These are phyloP conservation scores for Globisporangium spinosum DNA, from an alignment of 352 stramenopile genomes.

Conservation along the genomic window DNA sequence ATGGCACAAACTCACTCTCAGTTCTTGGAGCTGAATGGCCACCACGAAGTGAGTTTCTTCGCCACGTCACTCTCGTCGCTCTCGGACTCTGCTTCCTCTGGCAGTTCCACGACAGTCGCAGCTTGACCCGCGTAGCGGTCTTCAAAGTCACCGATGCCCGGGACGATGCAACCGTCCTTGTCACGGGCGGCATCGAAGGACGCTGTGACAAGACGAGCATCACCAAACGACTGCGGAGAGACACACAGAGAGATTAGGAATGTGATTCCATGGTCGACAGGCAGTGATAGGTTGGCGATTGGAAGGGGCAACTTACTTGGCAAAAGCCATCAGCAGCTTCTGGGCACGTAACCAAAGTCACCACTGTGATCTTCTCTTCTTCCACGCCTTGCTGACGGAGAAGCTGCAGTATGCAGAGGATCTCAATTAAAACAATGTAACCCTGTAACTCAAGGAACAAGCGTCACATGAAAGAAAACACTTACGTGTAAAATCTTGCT, in stretches of 20 bases:
- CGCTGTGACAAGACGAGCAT: slow-evolving; percentile 73
- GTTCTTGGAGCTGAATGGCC: slow-evolving; percentile 24
- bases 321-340: slow-evolving; percentile 79
- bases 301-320: slow-evolving; percentile 30
- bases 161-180: slow-evolving; percentile 57
- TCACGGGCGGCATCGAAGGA: slow-evolving; percentile 67
- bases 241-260: not conserved
- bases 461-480: not conserved
- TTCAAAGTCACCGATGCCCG: slow-evolving; percentile 78
- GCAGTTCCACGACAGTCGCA: slow-evolving; percentile 31
- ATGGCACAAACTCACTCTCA: not conserved
- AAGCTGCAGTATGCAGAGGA: slow-evolving; percentile 27
- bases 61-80: slow-evolving; percentile 34
- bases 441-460: not conserved
- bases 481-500: slow-evolving; percentile 72
- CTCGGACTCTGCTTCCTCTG: slow-evolving; percentile 27
- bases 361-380: slow-evolving; percentile 75
- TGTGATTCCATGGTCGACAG: not conserved
- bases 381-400: slow-evolving; percentile 68
- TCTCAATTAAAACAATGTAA: not conserved
- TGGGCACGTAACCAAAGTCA: slow-evolving; percentile 76
- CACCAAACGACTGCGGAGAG: slow-evolving; percentile 43
- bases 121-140: slow-evolving; percentile 50
- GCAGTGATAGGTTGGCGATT: not conserved
- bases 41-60: slow-evolving; percentile 42